Evolutionary conservation across 2,329 filamentous ascomycete species (phyloP).

Genomic region (Fusarium domesticum): DNA sequence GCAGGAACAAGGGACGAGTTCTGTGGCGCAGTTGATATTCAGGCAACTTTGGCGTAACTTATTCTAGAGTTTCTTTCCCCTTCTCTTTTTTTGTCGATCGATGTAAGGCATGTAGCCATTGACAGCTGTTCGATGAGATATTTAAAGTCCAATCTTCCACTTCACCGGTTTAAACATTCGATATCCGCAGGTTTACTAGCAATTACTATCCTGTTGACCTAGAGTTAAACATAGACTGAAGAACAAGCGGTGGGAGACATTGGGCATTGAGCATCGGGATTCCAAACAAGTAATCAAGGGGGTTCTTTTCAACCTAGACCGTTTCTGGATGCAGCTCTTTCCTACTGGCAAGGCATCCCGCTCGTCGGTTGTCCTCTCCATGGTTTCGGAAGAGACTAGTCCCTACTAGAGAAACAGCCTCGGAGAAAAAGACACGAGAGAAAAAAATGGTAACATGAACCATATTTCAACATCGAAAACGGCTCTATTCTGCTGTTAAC

Average conservation of each 20-base stretch:
- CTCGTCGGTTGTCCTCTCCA: not conserved
- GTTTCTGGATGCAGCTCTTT: not conserved
- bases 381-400: not conserved
- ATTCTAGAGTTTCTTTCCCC: too few relatives aligned
- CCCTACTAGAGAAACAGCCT: not conserved
- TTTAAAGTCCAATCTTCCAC: too few relatives aligned
- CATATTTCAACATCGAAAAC: not conserved
- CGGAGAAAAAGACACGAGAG: not conserved
- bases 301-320: not conserved
- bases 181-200: too few relatives aligned
- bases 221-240: too few relatives aligned
- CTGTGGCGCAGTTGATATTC: constrained; percentile 11
- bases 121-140: too few relatives aligned
- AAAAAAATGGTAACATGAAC: not conserved
- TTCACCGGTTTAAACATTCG: too few relatives aligned
- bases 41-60: not conserved
- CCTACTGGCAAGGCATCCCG: not conserved
- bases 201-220: too few relatives aligned
- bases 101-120: too few relatives aligned
- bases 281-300: not conserved
- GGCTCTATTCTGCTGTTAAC: not conserved
- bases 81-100: too few relatives aligned
- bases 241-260: not conserved
- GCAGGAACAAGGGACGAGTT: constrained; percentile 4
- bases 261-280: not conserved